Base-by-base conservation (phyloP, 225 moss, liverwort and hornwort genomes). In the Antitrichia curtipendula region DNA sequence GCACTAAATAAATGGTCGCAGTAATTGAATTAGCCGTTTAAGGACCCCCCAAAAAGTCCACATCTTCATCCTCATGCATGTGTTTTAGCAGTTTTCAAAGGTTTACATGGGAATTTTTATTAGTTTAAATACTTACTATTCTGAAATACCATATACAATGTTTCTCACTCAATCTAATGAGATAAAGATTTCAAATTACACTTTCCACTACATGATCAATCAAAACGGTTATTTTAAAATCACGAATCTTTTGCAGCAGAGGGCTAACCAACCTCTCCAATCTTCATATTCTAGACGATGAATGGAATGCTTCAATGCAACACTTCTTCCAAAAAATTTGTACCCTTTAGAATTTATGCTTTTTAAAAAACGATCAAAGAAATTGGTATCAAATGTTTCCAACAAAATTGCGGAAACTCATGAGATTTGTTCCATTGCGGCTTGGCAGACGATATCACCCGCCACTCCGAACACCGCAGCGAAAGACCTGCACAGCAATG, bases 361-460 rank as follows among this genome's bases (percentile, higher is more conserved):
- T 77, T 77, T 77, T 56, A 17, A 56, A 77, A 25, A 16, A 56
- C n/a, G n/a, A 77, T 54, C 54, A 53, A 75, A 13, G 34, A 52
- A 49, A 75, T 52, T 75, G 75, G 50, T 75, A 75, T 32, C 36
- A 54, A n/a, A 24, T 36, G n/a, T 36, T 77, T 76, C 24, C n/a
- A n/a, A 54, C 36, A 34, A 54, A n/a, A n/a, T 36, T 53, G 53
- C 8, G 75, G 13, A 74, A 31, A 19, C 74, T 50, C 28, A 13
- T 7, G 22, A 80, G 61, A 45, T 43, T 80, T 61, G 31, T 41
- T 61, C 80, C 61, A 13, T 45, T 80, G 43, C 13, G 62, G 11
- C 47, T 61, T 81, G 61, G 62, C 84, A 93, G 93, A 84, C 84
- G 27, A 61, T 61, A 27, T 80, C 90, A n/a, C 91, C 91, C 41